phyloP scores from a whole-genome alignment of 1,284 basidiomycete species.

The Sutorius eximius region DNA sequence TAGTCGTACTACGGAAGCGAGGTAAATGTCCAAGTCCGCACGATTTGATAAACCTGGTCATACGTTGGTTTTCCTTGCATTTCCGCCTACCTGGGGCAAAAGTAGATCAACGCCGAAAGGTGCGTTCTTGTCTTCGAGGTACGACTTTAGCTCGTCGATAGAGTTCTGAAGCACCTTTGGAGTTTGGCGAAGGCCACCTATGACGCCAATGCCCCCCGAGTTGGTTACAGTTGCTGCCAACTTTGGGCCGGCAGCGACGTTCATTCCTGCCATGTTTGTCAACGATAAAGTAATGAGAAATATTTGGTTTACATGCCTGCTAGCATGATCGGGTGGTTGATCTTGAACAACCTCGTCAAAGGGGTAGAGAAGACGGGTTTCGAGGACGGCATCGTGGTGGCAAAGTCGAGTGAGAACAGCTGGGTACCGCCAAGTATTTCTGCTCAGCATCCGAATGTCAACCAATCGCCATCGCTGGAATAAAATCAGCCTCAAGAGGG shows the following conservation, averaged over 20 bases:
- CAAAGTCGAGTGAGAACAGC: not conserved
- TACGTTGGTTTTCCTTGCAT: constrained; percentile 79
- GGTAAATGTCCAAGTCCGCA: not conserved
- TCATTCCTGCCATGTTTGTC: constrained; percentile 58
- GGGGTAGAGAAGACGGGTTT: constrained; percentile 60
- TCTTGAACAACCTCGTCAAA: constrained; percentile 68
- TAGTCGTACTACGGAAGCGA: constrained; percentile 59
- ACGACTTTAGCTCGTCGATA: constrained; percentile 68
- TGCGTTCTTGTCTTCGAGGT: constrained; percentile 70
- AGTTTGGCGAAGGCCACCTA: constrained; percentile 74
- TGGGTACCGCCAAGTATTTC: not conserved
- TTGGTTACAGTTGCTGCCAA: constrained; percentile 81
- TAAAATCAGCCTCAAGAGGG: not conserved
- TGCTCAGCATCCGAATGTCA: not conserved
- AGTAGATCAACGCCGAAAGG: constrained; percentile 84
- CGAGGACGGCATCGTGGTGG: constrained; percentile 52
- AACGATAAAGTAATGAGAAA: not conserved
- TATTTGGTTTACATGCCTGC: constrained; percentile 42
- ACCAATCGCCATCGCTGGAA: not conserved
- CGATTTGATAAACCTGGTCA: constrained; percentile 13
- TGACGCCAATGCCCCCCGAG: constrained; percentile 81
- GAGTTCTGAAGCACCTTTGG: constrained; percentile 63
- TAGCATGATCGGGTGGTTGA: constrained; percentile 83
- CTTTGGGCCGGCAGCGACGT: constrained; percentile 78
- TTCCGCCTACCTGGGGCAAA: constrained; percentile 77